Base-by-base conservation (phyloP, 768 basidiomycete species). In the Rhodotorula babjevae region DNA sequence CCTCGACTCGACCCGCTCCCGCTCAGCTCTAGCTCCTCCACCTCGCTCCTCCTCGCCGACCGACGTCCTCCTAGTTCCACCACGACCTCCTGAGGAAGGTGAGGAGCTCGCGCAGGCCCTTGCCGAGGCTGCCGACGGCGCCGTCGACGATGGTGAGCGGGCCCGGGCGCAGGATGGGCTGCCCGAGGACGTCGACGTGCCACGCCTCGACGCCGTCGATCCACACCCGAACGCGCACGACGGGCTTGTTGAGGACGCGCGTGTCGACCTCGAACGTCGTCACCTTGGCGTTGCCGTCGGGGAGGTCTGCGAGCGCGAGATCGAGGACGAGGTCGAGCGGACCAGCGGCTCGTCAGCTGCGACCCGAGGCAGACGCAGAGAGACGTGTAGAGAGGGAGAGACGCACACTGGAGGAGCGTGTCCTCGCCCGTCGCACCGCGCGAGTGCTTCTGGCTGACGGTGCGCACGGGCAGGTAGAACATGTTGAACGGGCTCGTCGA, bases 181-280 rank as follows among this genome's bases (percentile, higher is more conserved):
- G 73, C 21, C 79, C 79, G 4, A 68, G 29, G 9, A 80, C 76
- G 29, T 77, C 71, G 29, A 75, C 69, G 56, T 61, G 59, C 74
- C 74, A 78, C 31, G 71, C 83, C 16, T 82, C 76, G 57, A 82
- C 82, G 50, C 89, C 89, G 72, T 89, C 85, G 63, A 89, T 85
- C 75, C 87, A 81, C 21, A 87, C 82, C 78, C 89, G 86, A 23
- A 90, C 76, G 36, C 82, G 82, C 27, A 89, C 79, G 21, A 80
- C 82, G 0, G 90, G 90, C 33, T 81, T 81, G 44, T 82, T 78
- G 10, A 80, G 75, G 74, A 88, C 82, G 42, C 83, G 82, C 2
- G 88, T 89, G 78, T 92, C 88, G 36, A 92, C 82, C 78, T 89
- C 88, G 58, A 92, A 84, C 0, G 87, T 80, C 3, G 88, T 86